A percentile compares a stretch with the other conserved stretches of the same genome.
Evolutionary conservation across 768 basidiomycete species (phyloP).

Genomic region (Termitomyces sp.): DNA sequence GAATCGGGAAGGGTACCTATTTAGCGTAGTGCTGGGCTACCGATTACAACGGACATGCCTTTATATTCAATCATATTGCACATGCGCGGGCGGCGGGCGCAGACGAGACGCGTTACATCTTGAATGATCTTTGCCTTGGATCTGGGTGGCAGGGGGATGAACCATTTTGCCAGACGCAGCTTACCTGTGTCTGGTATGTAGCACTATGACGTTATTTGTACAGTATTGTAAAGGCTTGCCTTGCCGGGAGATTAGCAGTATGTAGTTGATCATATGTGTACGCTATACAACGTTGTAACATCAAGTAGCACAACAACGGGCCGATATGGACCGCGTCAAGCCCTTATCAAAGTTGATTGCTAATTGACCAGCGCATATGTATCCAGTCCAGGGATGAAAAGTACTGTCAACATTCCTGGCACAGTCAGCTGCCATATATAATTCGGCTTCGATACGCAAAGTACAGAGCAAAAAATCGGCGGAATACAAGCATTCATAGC

Average conservation of each 20-base stretch:
- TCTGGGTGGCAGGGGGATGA: slow-evolving; percentile 75
- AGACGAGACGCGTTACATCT: slow-evolving; percentile 90
- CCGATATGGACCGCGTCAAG: neutral
- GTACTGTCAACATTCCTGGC: neutral
- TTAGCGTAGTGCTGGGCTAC: slow-evolving; percentile 21
- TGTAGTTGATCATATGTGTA: slow-evolving; percentile 75
- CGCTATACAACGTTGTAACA: neutral
- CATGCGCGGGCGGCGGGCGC: slow-evolving; percentile 84
- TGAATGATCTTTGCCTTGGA: slow-evolving; percentile 88
- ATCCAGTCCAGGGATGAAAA: too few species aligned
- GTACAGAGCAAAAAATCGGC: neutral
- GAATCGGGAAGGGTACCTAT: neutral
- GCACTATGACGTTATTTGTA: neutral
- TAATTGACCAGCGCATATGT: too few species aligned
- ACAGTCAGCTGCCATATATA: neutral
- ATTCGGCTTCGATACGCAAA: neutral
- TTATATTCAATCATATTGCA: slow-evolving; percentile 98
- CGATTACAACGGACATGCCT: slow-evolving; percentile 44
- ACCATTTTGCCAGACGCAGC: slow-evolving; percentile 96
- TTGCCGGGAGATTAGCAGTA: slow-evolving; percentile 91
- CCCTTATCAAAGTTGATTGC: too few species aligned
- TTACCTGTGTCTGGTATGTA: slow-evolving; percentile 51
- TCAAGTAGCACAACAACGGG: neutral
- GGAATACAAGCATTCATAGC: neutral
- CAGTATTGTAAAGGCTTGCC: slow-evolving; percentile 33